Conservation (phyloP, 2,329 filamentous ascomycete genomes). For the Aspergillus bombycis region DNA sequence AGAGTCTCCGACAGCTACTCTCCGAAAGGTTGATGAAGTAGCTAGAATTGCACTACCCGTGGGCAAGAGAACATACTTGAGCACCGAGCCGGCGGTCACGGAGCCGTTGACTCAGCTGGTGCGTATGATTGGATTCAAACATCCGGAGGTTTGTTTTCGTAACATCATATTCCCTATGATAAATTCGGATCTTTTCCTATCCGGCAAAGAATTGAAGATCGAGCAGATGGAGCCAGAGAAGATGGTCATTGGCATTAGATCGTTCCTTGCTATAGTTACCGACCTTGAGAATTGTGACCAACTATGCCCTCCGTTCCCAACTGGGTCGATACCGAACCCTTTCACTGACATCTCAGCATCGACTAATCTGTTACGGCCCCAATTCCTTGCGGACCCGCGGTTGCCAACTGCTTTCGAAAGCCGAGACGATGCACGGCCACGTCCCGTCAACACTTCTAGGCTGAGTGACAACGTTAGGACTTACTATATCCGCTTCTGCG, state of each 20-base stretch:
- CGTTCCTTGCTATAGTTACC: conserved; percentile 89
- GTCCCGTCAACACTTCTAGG: conserved; percentile 60
- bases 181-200: conserved; percentile 84
- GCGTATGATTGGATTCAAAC: conserved; percentile 88
- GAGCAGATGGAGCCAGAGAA: conserved; percentile 94
- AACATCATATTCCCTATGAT: conserved; percentile 93
- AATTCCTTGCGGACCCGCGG: conserved; percentile 41
- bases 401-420: conserved; percentile 29
- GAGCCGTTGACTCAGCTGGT: conserved; percentile 93
- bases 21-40: conserved; percentile 86
- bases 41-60: conserved; percentile 80
- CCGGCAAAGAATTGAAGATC: conserved; percentile 76
- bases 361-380: conserved; percentile 39
- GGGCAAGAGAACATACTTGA: conserved; percentile 77
- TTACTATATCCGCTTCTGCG: conserved; percentile 88
- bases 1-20: conserved; percentile 68
- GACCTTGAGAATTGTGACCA: conserved; percentile 85
- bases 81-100: conserved; percentile 79
- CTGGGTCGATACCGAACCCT: conserved; percentile 53
- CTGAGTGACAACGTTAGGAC: conserved; percentile 78
- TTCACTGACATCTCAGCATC: conserved; percentile 42
- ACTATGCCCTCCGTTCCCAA: conserved; percentile 80
- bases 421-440: conserved; percentile 37
- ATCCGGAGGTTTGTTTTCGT: conserved; percentile 91
- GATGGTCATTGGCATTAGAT: conserved; percentile 94